A percentile compares a stretch with the other conserved stretches of the same genome.
phyloP scores from a whole-genome alignment of 2,329 filamentous ascomycete genomes.

The Didymella keratinophila region DNA sequence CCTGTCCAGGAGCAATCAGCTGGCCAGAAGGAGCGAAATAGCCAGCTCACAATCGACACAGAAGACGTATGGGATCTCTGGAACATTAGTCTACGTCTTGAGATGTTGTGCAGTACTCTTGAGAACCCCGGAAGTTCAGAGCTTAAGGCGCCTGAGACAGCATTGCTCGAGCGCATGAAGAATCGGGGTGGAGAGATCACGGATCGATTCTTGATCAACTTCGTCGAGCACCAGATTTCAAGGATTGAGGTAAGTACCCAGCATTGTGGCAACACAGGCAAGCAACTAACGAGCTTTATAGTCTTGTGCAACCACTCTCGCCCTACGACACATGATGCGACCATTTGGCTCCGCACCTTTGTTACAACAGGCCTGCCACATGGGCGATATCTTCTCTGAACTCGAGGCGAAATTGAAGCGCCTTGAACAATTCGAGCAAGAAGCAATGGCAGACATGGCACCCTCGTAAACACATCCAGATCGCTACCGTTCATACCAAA shows the following conservation, averaged over 20 bases:
- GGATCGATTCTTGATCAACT: slow-evolving; percentile 85
- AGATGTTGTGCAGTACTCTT: slow-evolving; percentile 91
- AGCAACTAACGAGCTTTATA: slow-evolving; percentile 52
- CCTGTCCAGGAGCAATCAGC: slow-evolving; percentile 56
- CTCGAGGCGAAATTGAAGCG: slow-evolving; percentile 70
- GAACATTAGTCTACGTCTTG: slow-evolving; percentile 85
- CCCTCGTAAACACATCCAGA: slow-evolving; percentile 26
- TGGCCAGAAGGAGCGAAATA: slow-evolving; percentile 68
- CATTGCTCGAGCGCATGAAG: slow-evolving; percentile 78
- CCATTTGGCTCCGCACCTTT: slow-evolving; percentile 71
- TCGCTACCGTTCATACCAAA: background rate
- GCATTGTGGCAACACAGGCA: background rate
- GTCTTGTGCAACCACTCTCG: slow-evolving; percentile 82
- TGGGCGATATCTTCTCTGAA: slow-evolving; percentile 72
- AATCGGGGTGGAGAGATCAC: slow-evolving; percentile 82
- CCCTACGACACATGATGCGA: slow-evolving; percentile 78
- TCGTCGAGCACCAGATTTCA: slow-evolving; percentile 94
- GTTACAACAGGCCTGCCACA: slow-evolving; percentile 78
- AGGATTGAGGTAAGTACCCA: slow-evolving; percentile 81
- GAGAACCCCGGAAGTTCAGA: slow-evolving; percentile 71
- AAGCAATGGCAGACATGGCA: slow-evolving; percentile 39
- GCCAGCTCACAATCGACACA: slow-evolving; percentile 78
- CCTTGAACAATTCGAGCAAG: slow-evolving; percentile 57
- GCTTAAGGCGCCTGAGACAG: slow-evolving; percentile 81
- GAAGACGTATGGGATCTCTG: slow-evolving; percentile 89